Base-by-base conservation (phyloP, 2,329 filamentous ascomycete species). In the Dryadomyces quercus-mongolicae region DNA sequence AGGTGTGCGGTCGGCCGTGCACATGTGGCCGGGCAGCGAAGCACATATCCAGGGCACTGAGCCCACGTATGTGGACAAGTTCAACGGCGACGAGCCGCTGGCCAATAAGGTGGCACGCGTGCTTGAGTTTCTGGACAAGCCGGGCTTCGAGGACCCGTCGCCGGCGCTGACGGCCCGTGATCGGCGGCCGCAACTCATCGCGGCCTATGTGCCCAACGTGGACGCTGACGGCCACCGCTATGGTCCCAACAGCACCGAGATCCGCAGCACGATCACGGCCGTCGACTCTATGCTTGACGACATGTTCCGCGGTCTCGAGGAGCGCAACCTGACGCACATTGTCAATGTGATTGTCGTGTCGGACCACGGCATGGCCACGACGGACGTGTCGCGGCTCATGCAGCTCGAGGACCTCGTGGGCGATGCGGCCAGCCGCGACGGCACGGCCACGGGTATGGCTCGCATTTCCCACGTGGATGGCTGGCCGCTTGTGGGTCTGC, bases 21-120 rank as follows among this genome's bases (percentile, higher is more conserved):
- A 98, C 67, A 98, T 98, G 93, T 98, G 93, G 93, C 93, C 93
- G 1, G 93, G 93, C 2, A 94, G 88, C 46, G 93, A 98, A 70
- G 91, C 91, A 6, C 84, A 89, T 66, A 86, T 95, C 57, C 75
- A 81, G 13, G 74, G 77, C n/a, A 73, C 84, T 18, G 83, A 91
- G 58, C 88, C 91, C 2, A 84, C 81, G 10, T 88, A 88, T 63
- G 67, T 97, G 50, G 93, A 97, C 70, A 85, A 82, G 62, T 98
- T 80, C 71, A 92, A 95, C 61, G 84, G 81, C 9, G 78, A 84
- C 0, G 91, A 96, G 70, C 66, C 73, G 36, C 75, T 98, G 1
- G 67, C 79, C 0, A 79, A 76, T 40, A 98, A 98, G 68, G 87
- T 91, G 15, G 73, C 82, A 36, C 80, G 90, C 45, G 82, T 97